Evolutionary conservation across 352 stramenopile species (phyloP).

Genomic region (Phytopythium helicoides): DNA sequence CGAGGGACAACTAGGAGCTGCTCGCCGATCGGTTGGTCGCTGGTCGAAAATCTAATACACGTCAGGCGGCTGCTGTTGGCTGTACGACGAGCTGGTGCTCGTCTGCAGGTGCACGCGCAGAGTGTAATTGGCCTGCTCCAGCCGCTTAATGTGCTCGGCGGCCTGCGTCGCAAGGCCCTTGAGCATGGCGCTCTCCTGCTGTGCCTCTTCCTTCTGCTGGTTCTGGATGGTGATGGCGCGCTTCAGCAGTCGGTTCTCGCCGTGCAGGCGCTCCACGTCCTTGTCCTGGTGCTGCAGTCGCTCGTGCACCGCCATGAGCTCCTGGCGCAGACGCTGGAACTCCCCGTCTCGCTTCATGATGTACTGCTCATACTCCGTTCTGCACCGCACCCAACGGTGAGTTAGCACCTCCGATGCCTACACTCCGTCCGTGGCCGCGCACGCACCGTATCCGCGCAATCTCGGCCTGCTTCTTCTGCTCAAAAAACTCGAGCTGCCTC

Average conservation of each 20-base stretch:
- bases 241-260: conserved; percentile 86
- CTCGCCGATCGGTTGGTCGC: too few species aligned
- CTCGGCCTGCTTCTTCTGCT: conserved; percentile 82
- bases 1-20: neutral
- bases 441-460: conserved; percentile 62
- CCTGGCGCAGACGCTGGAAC: conserved; percentile 54
- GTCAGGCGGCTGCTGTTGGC: conserved; percentile 47
- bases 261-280: conserved; percentile 58
- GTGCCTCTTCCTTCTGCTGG: conserved; percentile 83
- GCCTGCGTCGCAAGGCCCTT: conserved; percentile 73
- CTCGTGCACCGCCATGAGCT: conserved; percentile 48
- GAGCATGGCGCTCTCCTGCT: conserved; percentile 71
- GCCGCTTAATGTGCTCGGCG: conserved; percentile 81
- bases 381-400: neutral
- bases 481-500: conserved; percentile 86
- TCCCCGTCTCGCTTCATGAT: conserved; percentile 81
- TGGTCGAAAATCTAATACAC: conserved; percentile 46
- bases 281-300: conserved; percentile 37
- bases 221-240: conserved; percentile 85
- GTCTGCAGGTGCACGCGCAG: conserved; percentile 83
- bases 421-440: neutral
- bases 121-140: conserved; percentile 88
- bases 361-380: conserved; percentile 81
- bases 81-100: conserved; percentile 44
- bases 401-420: neutral